These are phyloP conservation scores for Gracilaria caudata DNA, from an alignment of 23 red algal species.

Conservation along the genomic window DNA sequence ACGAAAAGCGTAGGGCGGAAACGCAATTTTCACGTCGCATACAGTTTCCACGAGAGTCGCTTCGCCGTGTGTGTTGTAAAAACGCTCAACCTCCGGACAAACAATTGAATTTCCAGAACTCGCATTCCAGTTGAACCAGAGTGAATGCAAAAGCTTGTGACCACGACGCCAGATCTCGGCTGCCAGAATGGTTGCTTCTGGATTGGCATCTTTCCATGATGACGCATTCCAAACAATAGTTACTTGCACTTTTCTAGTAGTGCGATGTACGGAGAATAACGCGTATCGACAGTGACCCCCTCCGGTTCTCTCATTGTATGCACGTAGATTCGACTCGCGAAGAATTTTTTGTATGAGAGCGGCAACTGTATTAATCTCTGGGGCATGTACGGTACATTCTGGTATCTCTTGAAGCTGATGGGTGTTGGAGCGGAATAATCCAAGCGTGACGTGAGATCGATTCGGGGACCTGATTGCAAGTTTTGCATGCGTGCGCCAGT, in stretches of 20 bases:
- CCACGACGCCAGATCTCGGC: slow-evolving; percentile 53
- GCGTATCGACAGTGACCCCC: slow-evolving; percentile 68
- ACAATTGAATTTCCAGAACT: slow-evolving; percentile 61
- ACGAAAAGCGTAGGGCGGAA: slow-evolving; percentile 68
- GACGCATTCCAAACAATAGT: slow-evolving; percentile 63
- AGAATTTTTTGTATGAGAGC: slow-evolving; percentile 16
- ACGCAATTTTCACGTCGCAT: slow-evolving; percentile 50
- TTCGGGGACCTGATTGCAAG: slow-evolving; percentile 55
- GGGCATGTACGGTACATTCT: slow-evolving; percentile 62
- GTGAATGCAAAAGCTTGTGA: slow-evolving; percentile 44
- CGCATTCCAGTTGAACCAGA: slow-evolving; percentile 71
- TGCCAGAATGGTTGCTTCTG: slow-evolving; percentile 9
- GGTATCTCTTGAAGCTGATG: slow-evolving; percentile 70
- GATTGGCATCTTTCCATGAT: slow-evolving; percentile 59
- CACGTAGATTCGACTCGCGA: slow-evolving; percentile 2
- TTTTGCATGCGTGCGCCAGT: slow-evolving; percentile 80
- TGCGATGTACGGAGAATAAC: slow-evolving; percentile 42
- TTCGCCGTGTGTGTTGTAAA: slow-evolving; percentile 43
- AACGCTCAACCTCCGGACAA: slow-evolving; percentile 39
- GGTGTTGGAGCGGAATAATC: slow-evolving; percentile 48
- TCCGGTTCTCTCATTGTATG: slow-evolving; percentile 65
- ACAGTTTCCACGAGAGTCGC: slow-evolving; percentile 32
- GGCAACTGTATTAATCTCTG: slow-evolving; percentile 55
- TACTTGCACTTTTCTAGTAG: slow-evolving; percentile 45
- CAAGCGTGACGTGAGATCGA: slow-evolving; percentile 20